Evolutionary conservation across 441 rosid species (phyloP), one percentile per base, ranked within the genome.

Genomic region (Gossypium schwendimanii): DNA sequence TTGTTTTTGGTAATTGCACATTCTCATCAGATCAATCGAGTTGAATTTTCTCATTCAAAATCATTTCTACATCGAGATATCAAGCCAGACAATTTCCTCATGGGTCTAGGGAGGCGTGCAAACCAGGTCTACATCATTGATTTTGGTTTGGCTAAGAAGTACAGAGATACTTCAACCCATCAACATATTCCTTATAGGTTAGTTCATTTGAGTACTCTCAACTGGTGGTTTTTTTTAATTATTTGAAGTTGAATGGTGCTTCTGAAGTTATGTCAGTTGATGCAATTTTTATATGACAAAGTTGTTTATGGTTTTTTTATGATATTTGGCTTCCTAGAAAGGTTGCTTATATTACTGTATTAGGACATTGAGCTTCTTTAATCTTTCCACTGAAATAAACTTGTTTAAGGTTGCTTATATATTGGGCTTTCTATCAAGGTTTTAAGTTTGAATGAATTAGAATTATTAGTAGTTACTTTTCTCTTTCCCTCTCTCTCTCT

Each of bases 31-130:
- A 93, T 96, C 73, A 93, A 93, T 75, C 90, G 99, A 71, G 94
- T 93, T 68, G 99, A 96, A 79, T 89, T 65, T 79, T 88, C 90
- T 76, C 98, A 93, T 80, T 90, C 99, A 1, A 96, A 91, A 79
- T 93, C 99, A 64, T 93, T 91, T 81, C 91, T 93, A 24, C 98
- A 96, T 83, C 94, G 99, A 71, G 99, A 96, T 84, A 89, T 93
- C 81, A 96, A 96, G 80, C 98, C 99, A 6, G 99, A 96, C 78
- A 96, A 96, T 79, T 96, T 96, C 68, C 95, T 96, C 28, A 96
- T 93, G 98, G 99, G 99, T 20, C 82, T 96, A 76, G 99, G 97
- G 76, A 85, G 96, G 79, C 98, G 97, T n/a, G 98, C 98, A 17
- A 96, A 90, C 77, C 97, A 89, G 98, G 99, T 96, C 69, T 93